Base-by-base conservation (phyloP, 2,329 filamentous ascomycete genomes). In the Aureobasidium sp. region DNA sequence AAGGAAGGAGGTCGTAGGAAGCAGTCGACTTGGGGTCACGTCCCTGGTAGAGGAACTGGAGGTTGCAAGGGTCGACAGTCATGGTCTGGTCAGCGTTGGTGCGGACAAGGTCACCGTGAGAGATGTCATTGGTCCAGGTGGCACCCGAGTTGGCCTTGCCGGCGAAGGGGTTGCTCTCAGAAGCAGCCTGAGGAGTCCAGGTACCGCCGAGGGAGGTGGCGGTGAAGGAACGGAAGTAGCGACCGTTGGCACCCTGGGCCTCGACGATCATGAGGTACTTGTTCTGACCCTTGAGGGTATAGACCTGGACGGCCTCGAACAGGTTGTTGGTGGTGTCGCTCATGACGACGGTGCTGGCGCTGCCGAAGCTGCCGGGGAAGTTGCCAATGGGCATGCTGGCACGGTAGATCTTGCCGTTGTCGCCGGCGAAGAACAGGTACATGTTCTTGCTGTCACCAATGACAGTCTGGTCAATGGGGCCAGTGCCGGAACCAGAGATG, bases 221-320 rank as follows among this genome's bases (percentile, higher is more conserved):
- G 0, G 84, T 87, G 76, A 84, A 88, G 0, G 84, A 87, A 62
- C 85, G 84, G 80, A 88, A 87, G 73, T 82, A 88, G 2, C 86
- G 79, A 0, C 85, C 85, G 36, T 78, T 73, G 0, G 71, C 41
- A 0, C 85, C 85, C 47, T 83, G 81, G 0, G 83, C 77, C 71
- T 88, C 86, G 37, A 88, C 84, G n/a, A 88, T 80, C 83, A 88
- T 87, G 62, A 88, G 80, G 72, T 87, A 88, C 65, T 80, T 73
- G 65, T 76, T 77, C 66, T 80, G 76, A 32, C 81, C 82, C 36
- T 78, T 50, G 62, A 87, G 68, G 1, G 79, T 85, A 74, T 88
- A 88, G 48, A 88, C 85, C 67, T 87, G 81, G 0, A 87, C 84
- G 0, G 84, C 84, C 69, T 88, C 86, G 70, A 87, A 87, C 1